Percentiles rank a stretch among this genome's conserved stretches.
Conservation (phyloP, 345 rosid genomes). For the Ceriops tagal region DNA sequence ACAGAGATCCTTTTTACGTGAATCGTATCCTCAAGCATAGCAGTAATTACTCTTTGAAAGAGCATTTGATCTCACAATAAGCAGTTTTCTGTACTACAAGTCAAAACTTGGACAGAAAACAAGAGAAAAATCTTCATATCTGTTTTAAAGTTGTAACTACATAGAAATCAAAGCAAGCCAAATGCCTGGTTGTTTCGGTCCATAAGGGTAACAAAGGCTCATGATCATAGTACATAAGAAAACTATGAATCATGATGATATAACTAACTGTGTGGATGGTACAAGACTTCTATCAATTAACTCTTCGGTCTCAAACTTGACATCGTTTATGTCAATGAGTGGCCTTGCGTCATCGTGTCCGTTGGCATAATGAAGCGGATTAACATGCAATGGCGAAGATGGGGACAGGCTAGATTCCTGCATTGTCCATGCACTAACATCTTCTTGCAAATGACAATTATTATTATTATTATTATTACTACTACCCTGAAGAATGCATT, state of each 20-base stretch:
- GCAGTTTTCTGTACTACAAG: too few relatives aligned
- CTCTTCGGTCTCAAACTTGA: slow-evolving; percentile 21
- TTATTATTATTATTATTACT: too few relatives aligned
- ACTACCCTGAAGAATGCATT: background rate
- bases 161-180: too few relatives aligned
- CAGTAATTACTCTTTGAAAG: too few relatives aligned
- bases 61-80: too few relatives aligned
- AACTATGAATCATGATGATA: slow-evolving; percentile 41
- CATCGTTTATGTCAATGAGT: slow-evolving; percentile 17
- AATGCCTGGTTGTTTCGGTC: background rate
- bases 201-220: too few relatives aligned
- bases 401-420: slow-evolving; percentile 11
- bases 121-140: too few relatives aligned
- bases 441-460: background rate
- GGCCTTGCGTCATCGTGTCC: slow-evolving; percentile 10
- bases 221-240: background rate
- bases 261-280: slow-evolving; percentile 48
- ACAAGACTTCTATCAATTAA: slow-evolving; percentile 44
- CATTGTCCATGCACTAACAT: background rate
- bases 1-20: too few relatives aligned
- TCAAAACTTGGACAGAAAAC: too few relatives aligned
- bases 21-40: too few relatives aligned
- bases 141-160: too few relatives aligned
- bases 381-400: slow-evolving; percentile 4
- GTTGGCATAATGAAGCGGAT: background rate